phyloP scores from a whole-genome alignment of 495 filamentous ascomycete genomes.

The Oidiodendron maius region DNA sequence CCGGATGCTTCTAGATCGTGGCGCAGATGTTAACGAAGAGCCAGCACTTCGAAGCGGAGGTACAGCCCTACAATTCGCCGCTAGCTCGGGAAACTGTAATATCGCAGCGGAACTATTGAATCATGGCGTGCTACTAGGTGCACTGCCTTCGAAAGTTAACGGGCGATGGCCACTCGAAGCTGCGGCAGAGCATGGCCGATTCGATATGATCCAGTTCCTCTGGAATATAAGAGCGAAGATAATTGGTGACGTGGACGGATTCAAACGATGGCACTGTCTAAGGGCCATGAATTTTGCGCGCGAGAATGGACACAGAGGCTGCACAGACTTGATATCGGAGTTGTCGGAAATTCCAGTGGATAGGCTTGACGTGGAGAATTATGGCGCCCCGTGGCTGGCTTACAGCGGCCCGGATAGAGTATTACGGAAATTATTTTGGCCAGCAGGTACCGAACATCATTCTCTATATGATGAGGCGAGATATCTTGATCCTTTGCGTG shows the following conservation, averaged over 20 bases:
- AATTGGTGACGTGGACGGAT: background rate
- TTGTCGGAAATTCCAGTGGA: no score
- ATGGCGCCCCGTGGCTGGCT: no score
- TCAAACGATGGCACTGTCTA: conserved; percentile 11
- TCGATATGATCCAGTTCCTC: conserved; percentile 6
- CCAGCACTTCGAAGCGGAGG: conserved; percentile 6
- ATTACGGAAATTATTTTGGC: no score
- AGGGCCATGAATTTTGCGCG: conserved; percentile 15
- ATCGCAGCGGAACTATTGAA: conserved; percentile 14
- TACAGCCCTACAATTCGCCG: conserved; percentile 22
- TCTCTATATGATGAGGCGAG: no score
- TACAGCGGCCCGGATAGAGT: no score
- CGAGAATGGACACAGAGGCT: conserved; percentile 7
- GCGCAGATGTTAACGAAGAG: conserved; percentile 8
- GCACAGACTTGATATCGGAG: conserved; percentile 15
- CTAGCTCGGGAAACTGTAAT: conserved; percentile 4
- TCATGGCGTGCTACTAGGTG: conserved; percentile 11
- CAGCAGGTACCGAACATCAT: no score
- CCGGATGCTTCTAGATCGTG: conserved; percentile 1
- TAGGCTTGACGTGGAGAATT: no score
- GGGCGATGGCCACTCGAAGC: conserved; percentile 4
- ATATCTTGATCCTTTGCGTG: no score
- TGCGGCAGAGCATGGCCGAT: conserved; percentile 10
- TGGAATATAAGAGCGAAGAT: no score
- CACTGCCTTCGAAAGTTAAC: conserved; percentile 1